Percentiles rank a stretch among this genome's conserved stretches.
Evolutionary conservation across 352 stramenopile species (phyloP).

Genomic region (Pythium insidiosum): DNA sequence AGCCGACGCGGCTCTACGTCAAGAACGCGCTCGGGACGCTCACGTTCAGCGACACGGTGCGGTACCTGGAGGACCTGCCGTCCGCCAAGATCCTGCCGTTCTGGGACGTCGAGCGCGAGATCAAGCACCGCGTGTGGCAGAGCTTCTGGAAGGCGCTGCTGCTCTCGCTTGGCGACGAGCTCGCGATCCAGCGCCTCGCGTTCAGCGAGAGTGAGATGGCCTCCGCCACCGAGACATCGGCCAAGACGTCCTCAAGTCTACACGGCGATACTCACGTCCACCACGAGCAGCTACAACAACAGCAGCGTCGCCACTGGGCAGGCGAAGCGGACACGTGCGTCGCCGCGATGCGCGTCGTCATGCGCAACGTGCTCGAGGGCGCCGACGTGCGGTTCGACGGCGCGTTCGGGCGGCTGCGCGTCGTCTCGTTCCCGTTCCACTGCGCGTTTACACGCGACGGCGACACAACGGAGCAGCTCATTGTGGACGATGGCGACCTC

Average conservation of each 20-base stretch:
- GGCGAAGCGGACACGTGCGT: conserved; percentile 19
- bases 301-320: conserved; percentile 20
- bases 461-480: conserved; percentile 31
- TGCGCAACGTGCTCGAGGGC: conserved; percentile 24
- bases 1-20: conserved; percentile 17
- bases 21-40: conserved; percentile 33
- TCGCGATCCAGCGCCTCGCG: conserved; percentile 19
- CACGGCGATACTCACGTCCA: too few relatives aligned
- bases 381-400: conserved; percentile 39
- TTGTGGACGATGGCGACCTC: conserved; percentile 27
- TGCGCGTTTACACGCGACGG: conserved; percentile 37
- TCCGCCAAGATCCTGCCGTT: conserved; percentile 15
- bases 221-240: conserved; percentile 17
- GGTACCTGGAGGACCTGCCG: conserved; percentile 23
- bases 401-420: conserved; percentile 40
- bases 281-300: not conserved
- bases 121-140: conserved; percentile 44
- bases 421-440: conserved; percentile 38
- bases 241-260: conserved; percentile 21
- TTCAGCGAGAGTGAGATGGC: conserved; percentile 16
- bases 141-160: conserved; percentile 33
- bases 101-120: conserved; percentile 36
- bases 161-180: conserved; percentile 14
- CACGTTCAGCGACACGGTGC: conserved; percentile 36
- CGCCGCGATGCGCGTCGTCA: conserved; percentile 18